These are phyloP conservation scores for Aphanomyces invadans DNA, from an alignment of 352 stramenopile species.

Conservation along the genomic window DNA sequence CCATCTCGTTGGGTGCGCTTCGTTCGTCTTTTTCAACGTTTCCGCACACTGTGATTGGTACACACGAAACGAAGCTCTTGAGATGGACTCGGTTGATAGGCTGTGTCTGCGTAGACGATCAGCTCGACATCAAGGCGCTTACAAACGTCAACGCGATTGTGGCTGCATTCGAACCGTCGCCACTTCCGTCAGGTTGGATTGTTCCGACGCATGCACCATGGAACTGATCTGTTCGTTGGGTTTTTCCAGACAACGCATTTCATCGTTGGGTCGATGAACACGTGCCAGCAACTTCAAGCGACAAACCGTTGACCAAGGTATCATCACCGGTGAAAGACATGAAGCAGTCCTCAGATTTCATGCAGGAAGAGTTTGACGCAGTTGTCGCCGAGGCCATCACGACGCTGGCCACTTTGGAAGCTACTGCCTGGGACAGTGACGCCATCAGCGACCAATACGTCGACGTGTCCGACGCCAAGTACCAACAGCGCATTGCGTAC, in stretches of 20 bases:
- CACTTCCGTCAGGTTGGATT: background rate
- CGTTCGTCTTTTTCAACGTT: background rate
- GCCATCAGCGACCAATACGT: background rate
- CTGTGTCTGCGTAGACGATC: slow-evolving; percentile 1
- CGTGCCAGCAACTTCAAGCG: background rate
- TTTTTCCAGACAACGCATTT: slow-evolving; percentile 1
- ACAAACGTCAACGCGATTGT: slow-evolving; percentile 5
- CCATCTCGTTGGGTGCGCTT: background rate
- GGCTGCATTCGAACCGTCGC: background rate
- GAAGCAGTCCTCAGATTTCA: background rate
- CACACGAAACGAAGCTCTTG: background rate
- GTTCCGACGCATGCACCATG: background rate
- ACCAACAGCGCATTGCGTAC: background rate
- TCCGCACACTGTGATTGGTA: slow-evolving; percentile 12
- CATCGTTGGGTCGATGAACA: background rate
- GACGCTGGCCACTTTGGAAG: background rate
- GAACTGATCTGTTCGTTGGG: background rate
- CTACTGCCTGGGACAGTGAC: background rate
- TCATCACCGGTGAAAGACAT: background rate
- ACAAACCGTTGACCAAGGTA: slow-evolving; percentile 10
- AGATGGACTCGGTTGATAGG: too few species aligned
- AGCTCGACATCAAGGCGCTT: slow-evolving; percentile 19
- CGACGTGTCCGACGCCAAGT: background rate
- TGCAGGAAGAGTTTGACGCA: slow-evolving; percentile 12
- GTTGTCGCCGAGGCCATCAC: background rate